These are phyloP conservation scores for Lactuca sativa DNA, from an alignment of 129 eudicot species.

Conservation along the genomic window DNA sequence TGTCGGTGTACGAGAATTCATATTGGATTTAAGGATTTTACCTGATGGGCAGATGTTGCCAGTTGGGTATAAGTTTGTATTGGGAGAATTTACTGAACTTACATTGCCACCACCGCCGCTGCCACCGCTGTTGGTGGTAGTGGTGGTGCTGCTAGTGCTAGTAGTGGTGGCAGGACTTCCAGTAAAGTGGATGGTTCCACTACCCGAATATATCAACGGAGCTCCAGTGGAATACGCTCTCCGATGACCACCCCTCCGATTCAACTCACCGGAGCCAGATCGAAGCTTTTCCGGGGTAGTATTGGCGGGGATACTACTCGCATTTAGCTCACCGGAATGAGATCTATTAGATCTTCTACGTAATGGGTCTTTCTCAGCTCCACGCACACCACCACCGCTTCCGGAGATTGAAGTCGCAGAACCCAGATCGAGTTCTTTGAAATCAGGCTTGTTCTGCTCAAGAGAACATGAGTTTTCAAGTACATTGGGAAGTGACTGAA, in stretches of 20 bases:
- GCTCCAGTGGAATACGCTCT: slow-evolving; percentile 60
- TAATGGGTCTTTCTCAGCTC: slow-evolving; percentile 18
- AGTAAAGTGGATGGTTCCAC: slow-evolving; percentile 15
- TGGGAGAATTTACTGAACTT: slow-evolving; percentile 43
- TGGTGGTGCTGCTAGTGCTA: slow-evolving; percentile 32
- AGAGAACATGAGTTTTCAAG: slow-evolving; percentile 22
- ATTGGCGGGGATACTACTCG: slow-evolving; percentile 7
- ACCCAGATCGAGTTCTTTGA: slow-evolving; percentile 53
- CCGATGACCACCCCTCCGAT: slow-evolving; percentile 49
- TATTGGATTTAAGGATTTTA: slow-evolving; percentile 47
- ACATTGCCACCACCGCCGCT: slow-evolving; percentile 22
- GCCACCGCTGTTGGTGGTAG: slow-evolving; percentile 23
- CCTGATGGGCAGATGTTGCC: slow-evolving; percentile 65
- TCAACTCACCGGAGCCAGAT: slow-evolving; percentile 37
- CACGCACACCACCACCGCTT: slow-evolving; percentile 2
- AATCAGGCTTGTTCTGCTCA: slow-evolving; percentile 54
- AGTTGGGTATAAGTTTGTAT: slow-evolving; percentile 40
- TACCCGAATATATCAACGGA: slow-evolving; percentile 55
- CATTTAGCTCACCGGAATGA: slow-evolving; percentile 39
- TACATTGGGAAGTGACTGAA: slow-evolving; percentile 21
- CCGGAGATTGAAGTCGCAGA: slow-evolving; percentile 11
- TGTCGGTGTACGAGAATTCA: slow-evolving; percentile 32
- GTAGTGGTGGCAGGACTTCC: slow-evolving; percentile 29
- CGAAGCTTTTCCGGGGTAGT: slow-evolving; percentile 40
- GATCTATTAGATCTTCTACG: slow-evolving; percentile 33